phyloP scores from a whole-genome alignment of 2,329 filamentous ascomycete genomes.

The Akanthomyces lecanii region DNA sequence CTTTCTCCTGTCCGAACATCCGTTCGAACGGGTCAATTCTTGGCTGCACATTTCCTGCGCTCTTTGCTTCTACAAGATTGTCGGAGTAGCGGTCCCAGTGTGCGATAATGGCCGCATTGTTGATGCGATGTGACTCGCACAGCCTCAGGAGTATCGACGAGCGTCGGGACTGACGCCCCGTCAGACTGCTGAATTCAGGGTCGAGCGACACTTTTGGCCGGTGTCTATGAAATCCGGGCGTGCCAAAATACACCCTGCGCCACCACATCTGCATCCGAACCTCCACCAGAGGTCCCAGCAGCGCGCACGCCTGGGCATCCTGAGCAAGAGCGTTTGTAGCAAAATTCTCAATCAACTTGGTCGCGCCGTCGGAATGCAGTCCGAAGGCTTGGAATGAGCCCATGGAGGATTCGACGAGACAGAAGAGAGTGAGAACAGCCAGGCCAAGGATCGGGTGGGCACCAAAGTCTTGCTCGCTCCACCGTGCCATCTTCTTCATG shows the following conservation, averaged over 20 bases:
- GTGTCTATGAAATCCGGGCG: constrained; percentile 17
- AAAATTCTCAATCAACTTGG: not conserved
- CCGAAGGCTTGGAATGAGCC: constrained; percentile 22
- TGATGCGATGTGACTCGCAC: constrained; percentile 18
- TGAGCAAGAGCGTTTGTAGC: not conserved
- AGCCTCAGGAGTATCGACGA: constrained; percentile 12
- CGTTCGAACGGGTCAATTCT: not conserved
- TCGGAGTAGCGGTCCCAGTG: constrained; percentile 8
- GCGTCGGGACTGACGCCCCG: not conserved
- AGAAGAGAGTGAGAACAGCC: constrained; percentile 21
- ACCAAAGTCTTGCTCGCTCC: constrained; percentile 16
- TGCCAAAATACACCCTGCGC: constrained; percentile 23
- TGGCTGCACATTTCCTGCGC: not conserved
- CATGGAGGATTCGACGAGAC: constrained; percentile 24
- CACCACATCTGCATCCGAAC: constrained; percentile 25
- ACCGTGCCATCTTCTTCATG: constrained; percentile 16
- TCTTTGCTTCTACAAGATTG: too few relatives aligned
- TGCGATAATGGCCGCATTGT: constrained; percentile 13
- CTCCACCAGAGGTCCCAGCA: constrained; percentile 21
- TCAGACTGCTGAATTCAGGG: not conserved
- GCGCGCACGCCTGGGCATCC: not conserved
- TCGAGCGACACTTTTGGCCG: not conserved
- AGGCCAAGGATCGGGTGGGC: constrained; percentile 12
- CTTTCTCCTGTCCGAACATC: not conserved
- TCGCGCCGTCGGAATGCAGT: constrained; percentile 18